These are phyloP conservation scores for Trypanosoma theileri DNA, from an alignment of 208 protist genomes.

Conservation along the genomic window DNA sequence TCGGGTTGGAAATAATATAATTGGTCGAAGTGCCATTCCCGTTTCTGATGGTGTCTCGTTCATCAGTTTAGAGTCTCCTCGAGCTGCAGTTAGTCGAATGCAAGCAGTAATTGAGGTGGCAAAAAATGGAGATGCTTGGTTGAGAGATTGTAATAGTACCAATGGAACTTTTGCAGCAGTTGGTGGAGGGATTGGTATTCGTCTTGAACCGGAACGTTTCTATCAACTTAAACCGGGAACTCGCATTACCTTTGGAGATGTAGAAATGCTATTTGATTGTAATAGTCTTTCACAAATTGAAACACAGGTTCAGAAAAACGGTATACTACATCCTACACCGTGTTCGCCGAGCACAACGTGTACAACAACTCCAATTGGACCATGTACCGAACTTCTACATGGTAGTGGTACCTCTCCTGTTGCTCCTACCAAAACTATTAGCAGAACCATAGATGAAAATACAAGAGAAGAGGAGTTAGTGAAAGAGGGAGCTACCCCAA, in stretches of 20 bases:
- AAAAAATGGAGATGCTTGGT: slow-evolving; percentile 82
- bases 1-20: slow-evolving; percentile 64
- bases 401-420: neutral
- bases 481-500: no score
- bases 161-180: slow-evolving; percentile 82
- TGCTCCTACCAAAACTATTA: slow-evolving; percentile 22
- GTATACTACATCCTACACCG: neutral
- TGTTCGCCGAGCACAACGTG: neutral
- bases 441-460: slow-evolving; percentile 1
- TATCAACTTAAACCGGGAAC: slow-evolving; percentile 74
- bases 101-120: slow-evolving; percentile 79
- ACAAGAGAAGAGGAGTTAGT: neutral
- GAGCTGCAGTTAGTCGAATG: slow-evolving; percentile 66
- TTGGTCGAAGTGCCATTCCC: slow-evolving; percentile 54
- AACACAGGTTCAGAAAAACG: neutral
- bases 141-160: slow-evolving; percentile 82
- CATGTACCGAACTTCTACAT: neutral
- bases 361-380: neutral
- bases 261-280: slow-evolving; percentile 35
- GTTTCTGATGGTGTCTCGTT: slow-evolving; percentile 56
- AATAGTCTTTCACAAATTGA: slow-evolving; percentile 30
- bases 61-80: slow-evolving; percentile 65
- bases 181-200: slow-evolving; percentile 47
- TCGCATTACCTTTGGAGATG: slow-evolving; percentile 81
- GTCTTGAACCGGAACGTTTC: slow-evolving; percentile 66